Evolutionary conservation across 805 yeast species (phyloP).

Genomic region (Pichia membranifaciens): DNA sequence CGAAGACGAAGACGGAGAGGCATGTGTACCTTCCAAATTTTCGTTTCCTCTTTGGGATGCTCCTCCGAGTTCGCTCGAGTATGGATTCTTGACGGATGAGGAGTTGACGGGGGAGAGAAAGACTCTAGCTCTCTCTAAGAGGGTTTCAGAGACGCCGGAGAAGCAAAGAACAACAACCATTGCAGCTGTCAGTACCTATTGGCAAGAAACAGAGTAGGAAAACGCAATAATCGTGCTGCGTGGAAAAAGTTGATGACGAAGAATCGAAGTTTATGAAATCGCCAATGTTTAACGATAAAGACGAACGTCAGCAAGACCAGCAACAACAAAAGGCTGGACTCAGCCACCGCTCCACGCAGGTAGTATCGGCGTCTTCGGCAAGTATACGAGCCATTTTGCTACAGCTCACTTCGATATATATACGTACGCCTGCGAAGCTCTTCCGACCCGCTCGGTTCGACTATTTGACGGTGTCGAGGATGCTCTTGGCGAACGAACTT

Average conservation of each 20-base stretch:
- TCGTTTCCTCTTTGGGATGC: no score
- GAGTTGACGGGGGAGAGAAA: no score
- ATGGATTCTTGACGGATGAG: no score
- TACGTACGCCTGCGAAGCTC: conserved; percentile 77
- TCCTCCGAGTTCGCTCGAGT: no score
- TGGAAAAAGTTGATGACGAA: not conserved
- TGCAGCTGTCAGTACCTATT: no score
- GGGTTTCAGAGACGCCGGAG: no score
- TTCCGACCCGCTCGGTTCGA: conserved; percentile 90
- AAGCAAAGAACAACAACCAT: no score
- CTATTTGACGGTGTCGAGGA: conserved; percentile 64
- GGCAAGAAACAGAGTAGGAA: not conserved
- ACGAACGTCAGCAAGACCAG: not conserved
- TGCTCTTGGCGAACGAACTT: conserved; percentile 40
- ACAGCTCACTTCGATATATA: conserved; percentile 70
- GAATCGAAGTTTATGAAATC: not conserved
- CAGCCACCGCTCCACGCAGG: conserved; percentile 29
- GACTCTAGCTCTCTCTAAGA: no score
- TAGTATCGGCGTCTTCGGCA: conserved; percentile 78
- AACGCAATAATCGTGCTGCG: not conserved
- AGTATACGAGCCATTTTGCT: conserved; percentile 79
- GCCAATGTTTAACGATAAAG: no score
- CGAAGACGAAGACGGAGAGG: not conserved
- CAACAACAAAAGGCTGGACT: conserved; percentile 8
- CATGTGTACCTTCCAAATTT: not conserved